Conservation (phyloP, 129 eudicot genomes). For the sunflower (Helianthus annuus) region DNA sequence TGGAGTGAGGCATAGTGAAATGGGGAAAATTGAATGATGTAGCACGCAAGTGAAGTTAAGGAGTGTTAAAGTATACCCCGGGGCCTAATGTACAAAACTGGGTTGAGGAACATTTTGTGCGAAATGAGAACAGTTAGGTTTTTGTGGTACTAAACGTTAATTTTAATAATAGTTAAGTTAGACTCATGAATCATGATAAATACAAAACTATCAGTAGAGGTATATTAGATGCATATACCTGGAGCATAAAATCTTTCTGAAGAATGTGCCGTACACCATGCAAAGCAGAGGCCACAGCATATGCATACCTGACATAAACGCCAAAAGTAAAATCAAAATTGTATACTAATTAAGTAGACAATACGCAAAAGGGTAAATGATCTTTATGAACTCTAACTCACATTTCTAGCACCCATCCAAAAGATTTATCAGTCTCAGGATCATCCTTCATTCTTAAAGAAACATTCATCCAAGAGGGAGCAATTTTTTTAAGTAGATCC, state of each 20-base stretch:
- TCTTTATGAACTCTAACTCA: slow-evolving; percentile 33
- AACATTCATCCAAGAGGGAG: slow-evolving; percentile 82
- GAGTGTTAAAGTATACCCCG: no score
- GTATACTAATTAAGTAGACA: background rate
- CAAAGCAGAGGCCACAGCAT: slow-evolving; percentile 86
- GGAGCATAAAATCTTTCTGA: slow-evolving; percentile 75
- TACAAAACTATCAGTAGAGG: slow-evolving; percentile 1
- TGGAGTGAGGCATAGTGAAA: no score
- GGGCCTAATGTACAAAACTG: no score
- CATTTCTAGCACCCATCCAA: slow-evolving; percentile 89
- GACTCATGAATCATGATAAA: background rate
- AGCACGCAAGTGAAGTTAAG: no score
- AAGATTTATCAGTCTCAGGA: slow-evolving; percentile 70
- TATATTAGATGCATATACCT: slow-evolving; percentile 40
- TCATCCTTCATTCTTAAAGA: slow-evolving; percentile 76
- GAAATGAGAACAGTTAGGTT: no score
- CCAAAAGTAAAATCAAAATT: slow-evolving; percentile 23
- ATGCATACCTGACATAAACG: slow-evolving; percentile 57
- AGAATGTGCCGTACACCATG: slow-evolving; percentile 76
- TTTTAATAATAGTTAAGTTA: background rate
- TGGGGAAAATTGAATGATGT: no score
- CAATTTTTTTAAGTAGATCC: slow-evolving; percentile 63
- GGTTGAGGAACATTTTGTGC: no score
- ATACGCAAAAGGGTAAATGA: slow-evolving; percentile 5
- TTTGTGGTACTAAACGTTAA: background rate